Percentiles rank a stretch among this genome's conserved stretches.
phyloP scores from a whole-genome alignment of 345 rosid species.

The Gossypium ekmanianum region DNA sequence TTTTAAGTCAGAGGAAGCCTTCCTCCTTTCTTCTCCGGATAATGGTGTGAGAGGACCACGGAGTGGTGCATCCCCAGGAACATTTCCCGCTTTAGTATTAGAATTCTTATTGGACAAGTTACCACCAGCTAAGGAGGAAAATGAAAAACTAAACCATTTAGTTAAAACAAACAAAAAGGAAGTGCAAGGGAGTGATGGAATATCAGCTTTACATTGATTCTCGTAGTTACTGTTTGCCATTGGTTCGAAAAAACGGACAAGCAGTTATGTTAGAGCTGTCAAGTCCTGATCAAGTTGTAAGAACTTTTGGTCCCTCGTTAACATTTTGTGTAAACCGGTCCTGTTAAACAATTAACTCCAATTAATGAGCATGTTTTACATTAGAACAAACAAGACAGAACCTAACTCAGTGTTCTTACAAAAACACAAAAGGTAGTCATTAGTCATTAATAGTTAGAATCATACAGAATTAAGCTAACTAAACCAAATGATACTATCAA shows the following conservation, averaged over 20 bases:
- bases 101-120: slow-evolving; percentile 3
- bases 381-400: not conserved
- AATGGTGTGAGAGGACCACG: slow-evolving; percentile 32
- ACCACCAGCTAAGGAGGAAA: slow-evolving; percentile 33
- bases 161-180: slow-evolving; percentile 23
- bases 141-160: slow-evolving; percentile 12
- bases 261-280: slow-evolving; percentile 22
- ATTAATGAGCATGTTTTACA: not conserved
- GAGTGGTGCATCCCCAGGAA: slow-evolving; percentile 17
- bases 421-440: not conserved
- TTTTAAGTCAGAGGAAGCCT: slow-evolving; percentile 42
- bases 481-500: not conserved
- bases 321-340: not conserved
- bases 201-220: slow-evolving; percentile 28
- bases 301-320: not conserved
- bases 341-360: slow-evolving; percentile 1
- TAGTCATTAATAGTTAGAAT: not conserved
- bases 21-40: slow-evolving; percentile 53
- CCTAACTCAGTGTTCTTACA: not conserved
- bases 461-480: not conserved
- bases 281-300: slow-evolving; percentile 12
- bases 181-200: not conserved
- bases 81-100: slow-evolving; percentile 24
- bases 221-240: slow-evolving; percentile 13
- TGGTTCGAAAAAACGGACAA: slow-evolving; percentile 25